Evolutionary conservation across 2,329 filamentous ascomycete genomes (phyloP), one percentile per base, ranked within the genome.

Genomic region (Venturia asperata): DNA sequence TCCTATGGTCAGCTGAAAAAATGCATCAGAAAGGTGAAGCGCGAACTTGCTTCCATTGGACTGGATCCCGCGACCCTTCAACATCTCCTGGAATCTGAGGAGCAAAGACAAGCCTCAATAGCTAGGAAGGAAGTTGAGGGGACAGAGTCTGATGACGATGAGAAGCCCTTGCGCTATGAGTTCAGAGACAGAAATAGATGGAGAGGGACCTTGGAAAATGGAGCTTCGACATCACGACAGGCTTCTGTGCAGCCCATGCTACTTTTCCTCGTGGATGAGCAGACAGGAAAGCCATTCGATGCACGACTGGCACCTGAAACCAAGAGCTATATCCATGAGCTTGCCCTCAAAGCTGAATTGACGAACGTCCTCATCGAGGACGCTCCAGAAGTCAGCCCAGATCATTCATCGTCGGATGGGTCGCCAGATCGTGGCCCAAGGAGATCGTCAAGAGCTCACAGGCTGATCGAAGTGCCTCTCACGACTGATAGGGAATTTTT

Each of bases 1-100:
- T 90, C 89, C 2, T 96, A 96, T 74, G 84, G 87, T 56, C 85
- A 91, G 75, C 83, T 96, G 65, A 96, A 96, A 77, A 96, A 95
- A 78, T 90, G 89, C 76, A 87, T 96, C 73, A 93, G 92, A 73
- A 87, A 87, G 72, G 87, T 95, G 62, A 85, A 87, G 68, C 78
- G 79, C 63, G 90, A 96, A 78, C 81, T 96, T 63, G 78, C 81
- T 49, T 81, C 82, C 42, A 78, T 93, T 17, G 91, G 91, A 9
- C 83, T 95, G 39, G 88, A 90, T 68, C 83, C 84, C 5, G 82
- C 87, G 11, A 91, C 88, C 1, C 78, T 95, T 65, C 82, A 85
- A 60, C 82, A 84, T 66, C 81, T 94, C 37, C 80, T 89, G 64
- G 80, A 71, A 74, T 79, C 74, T 49, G 65, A 41, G 10, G 65